A percentile compares a stretch with the other conserved stretches of the same genome.
phyloP scores from a whole-genome alignment of 2,329 filamentous ascomycete genomes.

The Aureobasidium leucospermi region DNA sequence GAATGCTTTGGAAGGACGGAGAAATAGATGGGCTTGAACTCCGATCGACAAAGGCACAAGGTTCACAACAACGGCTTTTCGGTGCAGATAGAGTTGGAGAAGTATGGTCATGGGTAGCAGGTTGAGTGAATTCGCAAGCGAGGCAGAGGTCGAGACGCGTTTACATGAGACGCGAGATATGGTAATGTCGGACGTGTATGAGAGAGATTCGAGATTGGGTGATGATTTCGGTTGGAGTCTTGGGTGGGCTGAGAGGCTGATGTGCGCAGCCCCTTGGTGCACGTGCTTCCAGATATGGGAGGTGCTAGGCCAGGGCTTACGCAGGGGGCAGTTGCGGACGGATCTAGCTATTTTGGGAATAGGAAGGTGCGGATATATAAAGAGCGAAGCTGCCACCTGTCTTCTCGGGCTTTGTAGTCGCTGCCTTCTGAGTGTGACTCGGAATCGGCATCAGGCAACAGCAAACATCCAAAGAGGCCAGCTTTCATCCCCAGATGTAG shows the following conservation, averaged over 20 bases:
- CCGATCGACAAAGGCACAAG: constrained; percentile 3
- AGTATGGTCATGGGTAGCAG: not conserved
- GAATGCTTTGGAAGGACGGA: constrained; percentile 9
- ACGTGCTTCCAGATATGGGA: not conserved
- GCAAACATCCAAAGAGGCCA: constrained; percentile 4
- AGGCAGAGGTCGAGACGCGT: not conserved
- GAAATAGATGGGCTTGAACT: not conserved
- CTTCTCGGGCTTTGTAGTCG: not conserved
- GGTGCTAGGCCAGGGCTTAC: not conserved
- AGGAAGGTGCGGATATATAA: not conserved
- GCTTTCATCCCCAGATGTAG: constrained; percentile 10
- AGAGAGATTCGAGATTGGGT: not conserved
- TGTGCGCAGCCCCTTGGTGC: not conserved
- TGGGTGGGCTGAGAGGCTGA: not conserved
- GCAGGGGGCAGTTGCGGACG: not conserved
- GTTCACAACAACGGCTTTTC: not conserved
- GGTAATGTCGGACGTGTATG: not conserved
- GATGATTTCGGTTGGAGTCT: not conserved
- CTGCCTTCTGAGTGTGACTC: not conserved
- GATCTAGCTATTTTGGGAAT: not conserved
- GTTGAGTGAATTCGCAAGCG: not conserved
- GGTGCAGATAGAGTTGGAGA: not conserved
- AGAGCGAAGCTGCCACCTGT: not conserved
- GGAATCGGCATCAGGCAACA: constrained; percentile 5
- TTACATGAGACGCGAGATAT: not conserved